Evolutionary conservation across 2,329 filamentous ascomycete genomes (phyloP), one percentile per base, ranked within the genome.

Genomic region (Ceratocystis destructans): DNA sequence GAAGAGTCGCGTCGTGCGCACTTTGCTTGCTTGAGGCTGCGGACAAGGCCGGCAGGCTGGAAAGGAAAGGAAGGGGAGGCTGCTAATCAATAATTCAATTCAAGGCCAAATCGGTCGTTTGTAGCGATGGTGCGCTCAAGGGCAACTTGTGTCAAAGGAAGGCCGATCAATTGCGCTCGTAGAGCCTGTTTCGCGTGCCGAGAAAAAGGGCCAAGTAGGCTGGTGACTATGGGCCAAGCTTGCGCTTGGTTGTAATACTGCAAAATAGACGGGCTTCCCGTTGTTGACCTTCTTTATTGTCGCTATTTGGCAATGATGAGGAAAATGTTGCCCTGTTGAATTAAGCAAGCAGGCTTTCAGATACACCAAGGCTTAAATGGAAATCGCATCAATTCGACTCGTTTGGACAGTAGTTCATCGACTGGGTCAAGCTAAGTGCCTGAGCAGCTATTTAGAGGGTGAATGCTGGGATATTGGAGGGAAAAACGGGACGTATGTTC

Each of bases 281-380:
- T 53, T 53, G 48, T 53, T 59, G 55, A 15, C 20, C 22, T 25
- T 33, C n/a, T 28, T 59, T 6, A 3, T 33, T 59, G 8, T 59
- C 33, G 15, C 55, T 28, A 20, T 53, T 53, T 53, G 22, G 12
- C 22, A 10, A 59, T 41, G 55, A 28, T 15, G n/a, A 33, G 17
- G 7, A 10, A 53, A 53, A 25, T 8, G 22, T 22, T 53, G 48
- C 48, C 48, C 25, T 22, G 48, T 28, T 53, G 6, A 28, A 59
- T 59, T 37, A 59, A 59, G 55, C 33, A 59, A 59, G 55, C 55
- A 20, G 31, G 15, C 33, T 37, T 59, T 59, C 55, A 59, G 55
- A 28, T 59, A n/a, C 28, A 17, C 22, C 53, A 28, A 57, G 15
- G 53, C 37, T 15, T 41, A 1, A 5, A 41, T 41, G 4, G 37